A percentile compares a stretch with the other conserved stretches of the same genome.
Conservation (phyloP, 78 protist species). For the Dictyostelium citrinum region DNA sequence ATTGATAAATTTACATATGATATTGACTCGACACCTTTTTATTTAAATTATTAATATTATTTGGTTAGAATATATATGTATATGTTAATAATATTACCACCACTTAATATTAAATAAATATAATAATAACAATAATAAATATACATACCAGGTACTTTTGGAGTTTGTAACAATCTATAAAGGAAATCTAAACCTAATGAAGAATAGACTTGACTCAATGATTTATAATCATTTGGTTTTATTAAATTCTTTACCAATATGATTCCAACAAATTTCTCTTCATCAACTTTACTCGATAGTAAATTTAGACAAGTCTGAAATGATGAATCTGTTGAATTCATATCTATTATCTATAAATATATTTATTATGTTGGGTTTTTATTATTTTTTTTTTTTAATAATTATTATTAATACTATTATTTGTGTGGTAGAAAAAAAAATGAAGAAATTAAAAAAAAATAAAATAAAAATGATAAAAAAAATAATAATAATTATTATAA, state of each 20-base stretch:
- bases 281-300: slow-evolving; percentile 32
- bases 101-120: no score
- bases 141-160: neutral
- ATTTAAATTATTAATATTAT: neutral
- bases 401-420: no score
- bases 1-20: slow-evolving; percentile 40
- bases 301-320: slow-evolving; percentile 22
- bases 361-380: no score
- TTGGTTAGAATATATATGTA: no score
- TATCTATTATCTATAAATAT: neutral
- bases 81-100: no score
- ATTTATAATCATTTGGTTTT: slow-evolving; percentile 8
- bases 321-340: neutral
- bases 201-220: neutral
- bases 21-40: slow-evolving; percentile 25
- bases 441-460: no score
- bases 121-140: no score
- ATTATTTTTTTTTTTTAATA: no score
- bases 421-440: no score
- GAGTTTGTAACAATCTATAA: slow-evolving; percentile 42
- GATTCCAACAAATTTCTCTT: slow-evolving; percentile 62
- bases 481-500: no score
- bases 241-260: slow-evolving; percentile 31
- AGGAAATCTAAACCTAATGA: slow-evolving; percentile 36
- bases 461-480: no score